Evolutionary conservation across 2,329 filamentous ascomycete genomes (phyloP).

Genomic region (Cercospora beticola): DNA sequence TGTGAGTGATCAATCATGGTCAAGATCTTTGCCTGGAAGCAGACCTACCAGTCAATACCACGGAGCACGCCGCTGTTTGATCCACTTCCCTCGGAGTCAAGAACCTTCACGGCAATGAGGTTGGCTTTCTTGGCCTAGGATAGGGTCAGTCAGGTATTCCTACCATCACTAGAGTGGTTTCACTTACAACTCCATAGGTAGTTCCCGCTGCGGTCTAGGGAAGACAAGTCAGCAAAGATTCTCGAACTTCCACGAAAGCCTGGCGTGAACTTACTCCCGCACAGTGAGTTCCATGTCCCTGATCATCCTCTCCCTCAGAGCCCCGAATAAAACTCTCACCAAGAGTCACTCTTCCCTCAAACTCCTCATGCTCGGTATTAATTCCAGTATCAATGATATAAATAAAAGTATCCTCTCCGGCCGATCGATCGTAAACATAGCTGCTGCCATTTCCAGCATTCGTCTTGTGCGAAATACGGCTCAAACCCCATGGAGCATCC

Average conservation of each 20-base stretch:
- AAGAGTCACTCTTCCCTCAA: constrained; percentile 37
- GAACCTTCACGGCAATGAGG: constrained; percentile 52
- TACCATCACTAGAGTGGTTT: not conserved
- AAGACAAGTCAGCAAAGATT: not conserved
- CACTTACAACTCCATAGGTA: constrained; percentile 57
- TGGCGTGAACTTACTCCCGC: constrained; percentile 57
- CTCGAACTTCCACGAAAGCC: not conserved
- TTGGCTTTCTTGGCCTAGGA: constrained; percentile 43
- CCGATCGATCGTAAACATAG: constrained; percentile 22
- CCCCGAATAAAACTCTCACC: constrained; percentile 31
- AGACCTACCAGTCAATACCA: constrained; percentile 45
- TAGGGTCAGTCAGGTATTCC: not conserved
- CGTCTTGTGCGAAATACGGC: constrained; percentile 23
- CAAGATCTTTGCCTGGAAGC: not conserved
- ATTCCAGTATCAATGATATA: constrained; percentile 32
- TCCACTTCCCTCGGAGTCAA: constrained; percentile 46
- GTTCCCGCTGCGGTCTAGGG: constrained; percentile 62
- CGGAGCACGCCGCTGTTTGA: constrained; percentile 47
- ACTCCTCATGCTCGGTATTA: constrained; percentile 35
- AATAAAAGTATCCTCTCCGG: constrained; percentile 30
- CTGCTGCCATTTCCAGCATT: constrained; percentile 29
- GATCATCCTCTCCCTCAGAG: constrained; percentile 46
- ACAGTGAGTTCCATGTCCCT: constrained; percentile 70
- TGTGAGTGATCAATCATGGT: not conserved
- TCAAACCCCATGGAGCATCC: constrained; percentile 27